A percentile compares a stretch with the other conserved stretches of the same genome.
Conservation (phyloP, 768 basidiomycete species). For the Xerocomellus amylosporus region DNA sequence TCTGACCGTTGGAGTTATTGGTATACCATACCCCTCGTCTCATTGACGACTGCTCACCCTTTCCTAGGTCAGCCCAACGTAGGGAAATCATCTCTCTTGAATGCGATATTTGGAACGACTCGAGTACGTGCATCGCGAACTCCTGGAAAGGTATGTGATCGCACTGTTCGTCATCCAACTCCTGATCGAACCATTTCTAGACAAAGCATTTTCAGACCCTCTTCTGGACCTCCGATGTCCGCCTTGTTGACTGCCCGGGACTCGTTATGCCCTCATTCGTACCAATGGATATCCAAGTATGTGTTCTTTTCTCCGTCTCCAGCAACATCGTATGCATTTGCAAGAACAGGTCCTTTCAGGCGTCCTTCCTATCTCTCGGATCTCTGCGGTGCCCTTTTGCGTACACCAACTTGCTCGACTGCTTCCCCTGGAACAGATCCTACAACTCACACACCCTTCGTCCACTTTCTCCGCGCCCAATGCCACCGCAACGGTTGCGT, state of each 20-base stretch:
- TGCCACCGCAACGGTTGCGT: background rate
- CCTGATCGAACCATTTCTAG: slow-evolving; percentile 34
- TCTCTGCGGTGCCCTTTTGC: slow-evolving; percentile 82
- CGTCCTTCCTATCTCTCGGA: slow-evolving; percentile 74
- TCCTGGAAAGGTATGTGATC: slow-evolving; percentile 68
- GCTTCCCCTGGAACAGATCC: slow-evolving; percentile 75
- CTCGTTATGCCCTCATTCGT: slow-evolving; percentile 85
- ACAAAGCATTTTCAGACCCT: slow-evolving; percentile 96
- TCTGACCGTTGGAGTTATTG: slow-evolving; percentile 81
- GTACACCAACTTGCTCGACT: slow-evolving; percentile 64
- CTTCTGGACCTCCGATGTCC: slow-evolving; percentile 82
- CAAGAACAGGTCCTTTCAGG: slow-evolving; percentile 58
- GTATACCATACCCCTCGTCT: slow-evolving; percentile 29
- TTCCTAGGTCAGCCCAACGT: slow-evolving; percentile 86
- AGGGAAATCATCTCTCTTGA: slow-evolving; percentile 89
- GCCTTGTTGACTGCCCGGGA: slow-evolving; percentile 94
- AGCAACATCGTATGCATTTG: background rate
- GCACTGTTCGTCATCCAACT: background rate
- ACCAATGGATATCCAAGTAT: slow-evolving; percentile 80
- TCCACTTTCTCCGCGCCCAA: slow-evolving; percentile 8
- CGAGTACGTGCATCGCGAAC: slow-evolving; percentile 83
- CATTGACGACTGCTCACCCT: background rate
- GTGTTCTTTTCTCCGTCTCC: background rate
- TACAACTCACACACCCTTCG: slow-evolving; percentile 55
- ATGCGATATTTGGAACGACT: slow-evolving; percentile 79